Base-by-base conservation (phyloP, 2,329 filamentous ascomycete genomes). In the Monascus ruber region DNA sequence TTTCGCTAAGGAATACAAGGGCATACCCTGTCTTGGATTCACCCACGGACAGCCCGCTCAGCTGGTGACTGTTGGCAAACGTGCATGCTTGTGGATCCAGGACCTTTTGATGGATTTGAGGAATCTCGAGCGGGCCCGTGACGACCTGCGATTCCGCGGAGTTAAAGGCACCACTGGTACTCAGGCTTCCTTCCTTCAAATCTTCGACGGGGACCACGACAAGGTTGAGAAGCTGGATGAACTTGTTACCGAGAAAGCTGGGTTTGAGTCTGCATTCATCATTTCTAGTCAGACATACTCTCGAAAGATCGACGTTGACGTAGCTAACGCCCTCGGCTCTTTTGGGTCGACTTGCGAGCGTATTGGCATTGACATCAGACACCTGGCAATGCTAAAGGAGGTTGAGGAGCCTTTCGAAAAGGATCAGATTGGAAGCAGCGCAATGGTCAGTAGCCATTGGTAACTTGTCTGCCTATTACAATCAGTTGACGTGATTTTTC, bases 381-480 rank as follows among this genome's bases (percentile, higher is more conserved):
- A 85, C 55, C 68, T 89, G 35, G 81, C 81, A 5, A 70, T 74
- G 53, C 74, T 79, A 64, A 93, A 94, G 70, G 85, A 93, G 62
- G 69, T 91, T 42, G 87, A 93, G 56, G 84, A 88, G 68, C 85
- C 84, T 0, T 85, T 86, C 51, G 83, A 88, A 65, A 78, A 77
- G 52, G 75, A 79, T 48, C 85, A 93, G 64, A 86, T 88, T 49
- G 83, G 81, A 26, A 76, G 70, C 34, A 74, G 69, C 35, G 78
- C 78, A 5, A 75, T 76, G 72, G 59, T 62, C 28, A 42, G 54
- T 47, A 6, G 31, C 6, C 3, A 24, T 29, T 6, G 28, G 4
- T 32, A 26, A 10, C 6, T 6, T 17, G 28, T 11, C 8, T 26
- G 10, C 26, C 29, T 24, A 26, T 33, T 39, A 8, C 33, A 39